Base-by-base conservation (phyloP, 768 basidiomycete species). In the Imleria badia region DNA sequence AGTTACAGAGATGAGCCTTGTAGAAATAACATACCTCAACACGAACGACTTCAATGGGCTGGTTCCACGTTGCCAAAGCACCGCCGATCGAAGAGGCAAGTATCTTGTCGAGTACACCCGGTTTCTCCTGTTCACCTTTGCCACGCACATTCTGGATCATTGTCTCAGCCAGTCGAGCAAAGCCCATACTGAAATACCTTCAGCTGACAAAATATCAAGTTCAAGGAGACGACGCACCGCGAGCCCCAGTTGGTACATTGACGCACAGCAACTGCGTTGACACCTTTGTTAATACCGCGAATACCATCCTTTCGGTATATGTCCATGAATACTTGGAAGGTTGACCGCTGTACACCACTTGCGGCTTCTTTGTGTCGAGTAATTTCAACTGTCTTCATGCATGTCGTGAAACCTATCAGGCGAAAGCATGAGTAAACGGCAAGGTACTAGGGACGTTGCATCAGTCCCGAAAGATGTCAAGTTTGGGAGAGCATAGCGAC, bases 361-460 rank as follows among this genome's bases (percentile, higher is more conserved):
- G 87, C 84, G 22, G 86, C 90, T 63, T 92, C 89, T 74, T 99
- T 99, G 67, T 91, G 89, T 63, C 95, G 87, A 45, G 95, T 98
- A 61, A 98, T 98, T 73, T 96, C 94, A 59, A 84, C 97, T 20
- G 97, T 99, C 76, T 99, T 99, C 97, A 99, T 99, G 74, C 94
- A 97, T 40, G 96, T 98, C 75, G 94, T 96, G 78, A 98, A 94
- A 64, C 96, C 94, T 97, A 61, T 38, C 51, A 45, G 15, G 40
- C 43, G 34, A 59, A 23, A 38, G 17, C 7, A 33, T 60, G 36
- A 71, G 56, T 36, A 48, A 55, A 51, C 22, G 0, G 36, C 3
- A 54, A 36, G n/a, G 30, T 22, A 38, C 10, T 3, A 34, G 14
- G 19, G 15, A 23, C 15, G 17, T 19, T 7, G 48, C 29, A 19